Base-by-base conservation (phyloP, 140 eudicot genomes). In the Ambrosia hybrid region DNA sequence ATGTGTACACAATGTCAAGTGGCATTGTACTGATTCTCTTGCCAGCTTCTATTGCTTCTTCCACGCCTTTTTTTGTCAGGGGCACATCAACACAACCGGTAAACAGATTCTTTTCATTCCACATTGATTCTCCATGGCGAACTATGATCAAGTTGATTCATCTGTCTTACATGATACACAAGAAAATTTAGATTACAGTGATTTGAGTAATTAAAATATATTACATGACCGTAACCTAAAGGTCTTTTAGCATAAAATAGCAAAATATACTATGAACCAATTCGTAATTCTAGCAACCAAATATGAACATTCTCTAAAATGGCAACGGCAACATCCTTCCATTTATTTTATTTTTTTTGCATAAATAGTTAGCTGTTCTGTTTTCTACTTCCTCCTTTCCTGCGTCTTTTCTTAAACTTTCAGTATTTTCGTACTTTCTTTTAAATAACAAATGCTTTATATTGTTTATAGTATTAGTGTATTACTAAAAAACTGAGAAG, bases 31-130 rank as follows among this genome's bases (percentile, higher is more conserved):
- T 78, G 13, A 92, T 84, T 79, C 86, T 89, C 76, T 85, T 87
- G 57, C 98, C 98, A 43, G 96, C 98, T 82, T 92, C 91, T 72
- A 89, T 89, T 9, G 98, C 98, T 83, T 92, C 98, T 75, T 76
- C 81, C 1, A 89, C 95, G 2, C 98, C 98, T 85, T 85, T 92
- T 61, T 73, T 83, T 30, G 98, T 92, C 75, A 92, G 61, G 3
- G 98, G 98, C 63, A 92, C 98, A 70, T 92, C 98, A 78, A 92
- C 98, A 77, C 95, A 92, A 21, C 98, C 98, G 41, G 98, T 87
- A 76, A 92, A 92, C 53, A 92, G 85, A 80, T 92, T 92, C 82
- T 92, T 92, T 78, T 89, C 96, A 57, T 92, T 92, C 98, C 98
- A 92, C 95, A 92, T 79, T 4, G 96, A 92, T 73, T 92, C 98